Base-by-base conservation (phyloP, 441 rosid genomes). In the Populus tomentosa region DNA sequence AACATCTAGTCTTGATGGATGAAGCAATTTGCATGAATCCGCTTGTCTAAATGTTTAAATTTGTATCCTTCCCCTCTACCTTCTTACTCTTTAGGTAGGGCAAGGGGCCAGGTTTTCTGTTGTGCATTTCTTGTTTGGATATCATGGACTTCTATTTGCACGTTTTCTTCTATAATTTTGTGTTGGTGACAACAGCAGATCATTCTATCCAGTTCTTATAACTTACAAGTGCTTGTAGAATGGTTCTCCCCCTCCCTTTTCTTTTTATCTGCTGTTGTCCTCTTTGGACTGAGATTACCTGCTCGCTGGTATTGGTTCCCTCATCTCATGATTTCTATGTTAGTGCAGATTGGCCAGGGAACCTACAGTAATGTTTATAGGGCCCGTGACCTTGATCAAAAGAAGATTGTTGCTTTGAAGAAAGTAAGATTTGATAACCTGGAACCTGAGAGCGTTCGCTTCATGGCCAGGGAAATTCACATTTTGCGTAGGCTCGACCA, bases 281-380 rank as follows among this genome's bases (percentile, higher is more conserved):
- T 50, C n/a, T 66, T 73, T 67, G 36, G 69, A 35, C 56, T 71
- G 73, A 79, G 18, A 23, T 70, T 38, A 56, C 59, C 72, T 66
- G 2, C 32, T 71, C 21, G 33, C 69, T 38, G 50, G 74, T 73
- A 63, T 71, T 28, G 30, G 30, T 20, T 59, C 64, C 63, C 59
- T 74, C 10, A 36, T 80, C 26, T 83, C 66, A 40, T 80, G 66
- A 61, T 68, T 62, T 75, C 6, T 79, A 78, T 63, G 36, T 72
- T 24, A 66, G 1, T 87, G 90, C 90, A 95, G 99, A 95, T 95
- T 87, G 99, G 99, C 70, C 99, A 95, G 82, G 99, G 99, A 82
- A 95, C 99, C 64, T 95, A 95, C 75, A 94, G 98, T 81, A 95
- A 92, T 42, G 99, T 95, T 65, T 95, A 95, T 62, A 92, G 98